A percentile compares a stretch with the other conserved stretches of the same genome.
These are phyloP conservation scores for Teratosphaeria destructans DNA, from an alignment of 2,329 filamentous ascomycete species.

Conservation along the genomic window DNA sequence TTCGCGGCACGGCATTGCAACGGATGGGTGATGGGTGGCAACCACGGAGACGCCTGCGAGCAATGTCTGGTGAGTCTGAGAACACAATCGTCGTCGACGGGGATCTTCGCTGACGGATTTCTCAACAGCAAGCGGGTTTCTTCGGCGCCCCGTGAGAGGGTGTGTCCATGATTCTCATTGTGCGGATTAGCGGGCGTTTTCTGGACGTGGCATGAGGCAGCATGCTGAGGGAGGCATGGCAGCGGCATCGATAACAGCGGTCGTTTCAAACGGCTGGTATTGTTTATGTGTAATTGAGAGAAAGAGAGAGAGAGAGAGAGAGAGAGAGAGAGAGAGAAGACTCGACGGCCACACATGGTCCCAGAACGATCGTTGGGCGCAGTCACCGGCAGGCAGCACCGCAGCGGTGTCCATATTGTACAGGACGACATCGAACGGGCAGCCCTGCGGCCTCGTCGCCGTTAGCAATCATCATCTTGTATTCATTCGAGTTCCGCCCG, in stretches of 20 bases:
- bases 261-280: not conserved
- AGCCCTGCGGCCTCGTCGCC: not conserved
- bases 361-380: not conserved
- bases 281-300: not conserved
- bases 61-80: slow-evolving; percentile 15
- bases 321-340: not conserved
- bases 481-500: not conserved
- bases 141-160: slow-evolving; percentile 14
- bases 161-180: not conserved
- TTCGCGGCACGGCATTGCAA: slow-evolving; percentile 26
- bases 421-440: not conserved
- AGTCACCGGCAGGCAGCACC: not conserved
- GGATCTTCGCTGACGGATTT: slow-evolving; percentile 2
- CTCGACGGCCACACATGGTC: not conserved
- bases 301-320: not conserved
- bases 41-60: slow-evolving; percentile 25
- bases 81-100: not conserved
- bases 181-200: not conserved
- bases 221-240: not conserved
- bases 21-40: slow-evolving; percentile 26
- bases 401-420: not conserved
- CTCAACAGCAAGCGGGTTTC: slow-evolving; percentile 20
- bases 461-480: not conserved
- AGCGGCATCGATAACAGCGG: not conserved
- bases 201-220: not conserved